Base-by-base conservation (phyloP, 2,329 filamentous ascomycete genomes). In the Penicillium sp. region DNA sequence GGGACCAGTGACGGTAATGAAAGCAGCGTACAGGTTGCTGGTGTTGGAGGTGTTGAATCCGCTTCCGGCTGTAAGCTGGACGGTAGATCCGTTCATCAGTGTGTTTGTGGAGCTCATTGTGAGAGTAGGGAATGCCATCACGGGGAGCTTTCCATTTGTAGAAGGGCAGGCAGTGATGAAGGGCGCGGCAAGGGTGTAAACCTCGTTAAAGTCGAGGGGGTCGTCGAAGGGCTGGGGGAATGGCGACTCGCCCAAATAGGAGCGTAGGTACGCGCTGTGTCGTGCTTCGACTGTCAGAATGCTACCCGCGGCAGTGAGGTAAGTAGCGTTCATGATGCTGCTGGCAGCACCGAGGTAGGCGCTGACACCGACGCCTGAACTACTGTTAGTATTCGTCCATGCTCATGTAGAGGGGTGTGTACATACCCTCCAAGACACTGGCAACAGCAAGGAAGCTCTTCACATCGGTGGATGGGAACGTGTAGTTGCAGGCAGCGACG, bases 221-320 rank as follows among this genome's bases (percentile, higher is more conserved):
- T 81, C 78, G 61, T 88, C 87, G 61, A 87, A 87, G 8, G 86
- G 73, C 62, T 84, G 79, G 1, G 86, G 76, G 66, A 85, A 86
- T 2, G 86, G 84, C 4, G 72, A 71, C 64, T 84, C 68, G 49
- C 76, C 71, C 19, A 81, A 72, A 10, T 75, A 74, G 29, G 76
- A 71, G 52, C 87, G 84, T 62, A 88, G 76, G 75, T 86, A 87
- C 4, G 87, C 77, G 1, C 82, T 82, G 75, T 90, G 87, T 10
- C 87, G 82, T 31, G 87, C 81, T 66, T 89, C 87, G 55, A 88
- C 82, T 29, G 84, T 84, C 33, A 90, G 76, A 66, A 90, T 86
- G 55, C 82, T 82, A 26, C 82, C 86, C 1, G 86, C 87, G 4
- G 81, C 81, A 0, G 82, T 83, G 46, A 89, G 75, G 73, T 87